Evolutionary conservation across 2,329 filamentous ascomycete species (phyloP).

Genomic region (Fusarium stilboides): DNA sequence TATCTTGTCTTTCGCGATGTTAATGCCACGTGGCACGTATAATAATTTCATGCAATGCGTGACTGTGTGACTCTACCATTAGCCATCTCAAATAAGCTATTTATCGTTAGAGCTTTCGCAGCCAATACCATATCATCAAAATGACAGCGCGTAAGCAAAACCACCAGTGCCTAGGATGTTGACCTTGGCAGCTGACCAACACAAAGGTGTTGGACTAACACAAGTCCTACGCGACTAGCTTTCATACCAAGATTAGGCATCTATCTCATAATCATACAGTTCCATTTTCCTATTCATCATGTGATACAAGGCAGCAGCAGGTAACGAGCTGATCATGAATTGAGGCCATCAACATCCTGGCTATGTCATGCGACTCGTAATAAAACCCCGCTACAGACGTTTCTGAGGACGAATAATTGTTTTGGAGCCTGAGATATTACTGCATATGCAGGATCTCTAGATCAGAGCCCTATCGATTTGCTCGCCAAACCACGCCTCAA

Average conservation of each 20-base stretch:
- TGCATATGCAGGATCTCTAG: constrained; percentile 4
- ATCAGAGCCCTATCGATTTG: constrained; percentile 18
- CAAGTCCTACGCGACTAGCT: constrained; percentile 11
- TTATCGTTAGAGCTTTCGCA: too few relatives aligned
- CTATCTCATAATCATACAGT: constrained; percentile 11
- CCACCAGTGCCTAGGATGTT: background rate
- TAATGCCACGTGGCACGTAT: too few relatives aligned
- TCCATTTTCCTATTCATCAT: constrained; percentile 20
- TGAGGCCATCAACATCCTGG: constrained; percentile 1
- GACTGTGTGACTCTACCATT: too few relatives aligned
- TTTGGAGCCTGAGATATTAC: background rate
- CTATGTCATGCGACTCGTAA: constrained; percentile 23
- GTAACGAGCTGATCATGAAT: constrained; percentile 9
- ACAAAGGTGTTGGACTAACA: background rate
- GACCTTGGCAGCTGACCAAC: constrained; percentile 25
- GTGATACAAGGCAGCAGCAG: constrained; percentile 28
- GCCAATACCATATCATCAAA: too few relatives aligned
- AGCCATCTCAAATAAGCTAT: too few relatives aligned
- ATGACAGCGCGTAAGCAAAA: background rate
- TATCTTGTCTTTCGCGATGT: too few relatives aligned
- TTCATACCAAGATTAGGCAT: constrained; percentile 26
- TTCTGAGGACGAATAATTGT: background rate
- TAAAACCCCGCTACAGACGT: constrained; percentile 12
- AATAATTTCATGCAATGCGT: too few relatives aligned
- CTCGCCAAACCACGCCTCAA: fast-evolving